Base-by-base conservation (phyloP, 371 early-diverging fungal species). In the Ordospora colligata region DNA sequence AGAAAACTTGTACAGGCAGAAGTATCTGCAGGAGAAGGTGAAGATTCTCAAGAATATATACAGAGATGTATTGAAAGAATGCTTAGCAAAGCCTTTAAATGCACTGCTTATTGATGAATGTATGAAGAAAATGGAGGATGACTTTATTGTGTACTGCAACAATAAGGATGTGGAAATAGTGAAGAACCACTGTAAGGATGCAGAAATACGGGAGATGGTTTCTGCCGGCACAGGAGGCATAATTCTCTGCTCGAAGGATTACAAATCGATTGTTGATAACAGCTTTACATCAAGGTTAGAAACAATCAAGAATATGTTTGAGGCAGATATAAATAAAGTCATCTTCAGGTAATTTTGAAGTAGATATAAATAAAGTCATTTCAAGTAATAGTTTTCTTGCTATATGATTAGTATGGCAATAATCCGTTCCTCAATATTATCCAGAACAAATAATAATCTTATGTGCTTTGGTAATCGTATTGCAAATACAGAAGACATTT, bases 221-320 rank as follows among this genome's bases (percentile, higher is more conserved):
- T 23, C 43, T 23, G 49, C 21, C 17, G 49, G 69, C 5, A 58
- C 83, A 21, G 84, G 84, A 2, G 84, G 84, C 14, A 70, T 84
- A 21, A 70, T 84, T 22, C 63, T 84, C 7, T 42, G 69, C 21
- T 66, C 70, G 46, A 70, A 50, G 37, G 77, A 80, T 47, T 66
- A 74, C 19, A 80, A 54, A n/a, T 67, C 73, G 4, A 50, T 84
- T 19, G 66, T 80, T 11, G 83, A 84, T 46, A 84, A 79, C 54
- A 76, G 79, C 44, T 84, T 73, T 73, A 27, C 67, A 50, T 77
- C 81, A 22, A 73, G 84, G 62, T 32, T 82, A 23, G 68, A 72
- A 22, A 66, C 58, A 50, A 47, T 75, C 25, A 76, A 40, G 37
- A 21, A 43, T n/a, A 11, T 22, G n/a, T 43, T 69, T 19, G 76